A percentile compares a stretch with the other conserved stretches of the same genome.
These are phyloP conservation scores for Plantago ovata DNA, from an alignment of 257 asterid species.

Conservation along the genomic window DNA sequence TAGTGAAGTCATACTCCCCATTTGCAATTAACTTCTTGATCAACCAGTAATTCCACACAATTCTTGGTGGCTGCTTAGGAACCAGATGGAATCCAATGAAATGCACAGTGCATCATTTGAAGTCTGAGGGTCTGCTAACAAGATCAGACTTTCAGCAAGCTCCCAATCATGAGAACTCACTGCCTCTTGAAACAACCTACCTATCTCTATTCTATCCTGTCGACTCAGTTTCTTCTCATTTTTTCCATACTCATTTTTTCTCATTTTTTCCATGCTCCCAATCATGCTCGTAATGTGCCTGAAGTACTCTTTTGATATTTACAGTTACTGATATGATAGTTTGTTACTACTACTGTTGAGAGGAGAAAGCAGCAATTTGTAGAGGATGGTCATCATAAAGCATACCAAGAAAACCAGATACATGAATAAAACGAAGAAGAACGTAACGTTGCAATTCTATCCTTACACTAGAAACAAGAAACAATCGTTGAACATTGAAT, in stretches of 20 bases:
- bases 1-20: constrained; percentile 92
- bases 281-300: no score
- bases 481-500: no score
- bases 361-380: no score
- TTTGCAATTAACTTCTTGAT: constrained; percentile 72
- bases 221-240: constrained; percentile 78
- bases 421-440: no score
- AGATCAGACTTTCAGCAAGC: constrained; percentile 79
- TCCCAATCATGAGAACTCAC: constrained; percentile 95
- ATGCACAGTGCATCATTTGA: constrained; percentile 88
- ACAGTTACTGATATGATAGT: no score
- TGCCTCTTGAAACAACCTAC: constrained; percentile 88
- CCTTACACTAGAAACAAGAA: no score
- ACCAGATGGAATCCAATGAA: constrained; percentile 93
- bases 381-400: no score
- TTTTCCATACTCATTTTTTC: constrained; percentile 60
- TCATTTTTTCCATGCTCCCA: no score
- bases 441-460: no score
- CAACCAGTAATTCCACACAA: constrained; percentile 72
- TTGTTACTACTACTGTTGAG: no score
- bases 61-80: constrained; percentile 71
- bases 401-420: no score
- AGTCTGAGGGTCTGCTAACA: constrained; percentile 90
- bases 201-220: constrained; percentile 87
- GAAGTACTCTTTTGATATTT: no score